A percentile compares a stretch with the other conserved stretches of the same genome.
Conservation (phyloP, 306 rosid genomes). For the Castanopsis chinensis region DNA sequence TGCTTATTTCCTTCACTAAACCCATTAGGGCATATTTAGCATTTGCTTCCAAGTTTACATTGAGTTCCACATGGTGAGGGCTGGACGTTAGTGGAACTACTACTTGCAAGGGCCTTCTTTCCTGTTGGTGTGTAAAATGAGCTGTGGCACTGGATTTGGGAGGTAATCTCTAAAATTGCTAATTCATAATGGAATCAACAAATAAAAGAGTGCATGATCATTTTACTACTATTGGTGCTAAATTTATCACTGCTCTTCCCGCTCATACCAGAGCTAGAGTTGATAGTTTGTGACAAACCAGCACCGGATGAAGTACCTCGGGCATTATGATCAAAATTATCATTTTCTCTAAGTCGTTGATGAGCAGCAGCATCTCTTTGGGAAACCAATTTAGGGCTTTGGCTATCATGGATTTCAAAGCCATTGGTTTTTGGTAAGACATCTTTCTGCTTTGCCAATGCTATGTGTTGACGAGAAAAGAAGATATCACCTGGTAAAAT, state of each 20-base stretch:
- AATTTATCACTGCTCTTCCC: slow-evolving; percentile 42
- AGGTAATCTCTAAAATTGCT: neutral
- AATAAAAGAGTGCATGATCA: neutral
- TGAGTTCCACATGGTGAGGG: slow-evolving; percentile 73
- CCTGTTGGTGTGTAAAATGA: slow-evolving; percentile 47
- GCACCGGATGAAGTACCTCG: slow-evolving; percentile 23
- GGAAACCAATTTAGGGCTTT: slow-evolving; percentile 32
- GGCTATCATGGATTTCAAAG: slow-evolving; percentile 20
- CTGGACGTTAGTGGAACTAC: slow-evolving; percentile 74
- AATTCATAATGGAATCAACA: neutral
- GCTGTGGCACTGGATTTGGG: slow-evolving; percentile 6
- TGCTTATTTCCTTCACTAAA: slow-evolving; percentile 68
- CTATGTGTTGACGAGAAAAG: slow-evolving; percentile 63
- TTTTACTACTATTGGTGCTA: slow-evolving; percentile 35
- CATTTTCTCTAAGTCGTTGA: slow-evolving; percentile 28
- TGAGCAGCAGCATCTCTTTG: slow-evolving; percentile 24
- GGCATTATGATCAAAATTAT: slow-evolving; percentile 25
- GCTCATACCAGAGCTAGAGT: slow-evolving; percentile 43
- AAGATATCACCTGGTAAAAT: slow-evolving; percentile 74
- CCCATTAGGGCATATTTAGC: slow-evolving; percentile 85
- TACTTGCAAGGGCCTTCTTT: slow-evolving; percentile 58
- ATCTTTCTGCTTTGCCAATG: slow-evolving; percentile 29
- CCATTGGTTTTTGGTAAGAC: slow-evolving; percentile 30
- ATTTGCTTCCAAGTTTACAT: slow-evolving; percentile 60
- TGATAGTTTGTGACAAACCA: slow-evolving; percentile 35